These are phyloP conservation scores for Rubia balearica DNA, from an alignment of 305 asterid genomes.

Conservation along the genomic window DNA sequence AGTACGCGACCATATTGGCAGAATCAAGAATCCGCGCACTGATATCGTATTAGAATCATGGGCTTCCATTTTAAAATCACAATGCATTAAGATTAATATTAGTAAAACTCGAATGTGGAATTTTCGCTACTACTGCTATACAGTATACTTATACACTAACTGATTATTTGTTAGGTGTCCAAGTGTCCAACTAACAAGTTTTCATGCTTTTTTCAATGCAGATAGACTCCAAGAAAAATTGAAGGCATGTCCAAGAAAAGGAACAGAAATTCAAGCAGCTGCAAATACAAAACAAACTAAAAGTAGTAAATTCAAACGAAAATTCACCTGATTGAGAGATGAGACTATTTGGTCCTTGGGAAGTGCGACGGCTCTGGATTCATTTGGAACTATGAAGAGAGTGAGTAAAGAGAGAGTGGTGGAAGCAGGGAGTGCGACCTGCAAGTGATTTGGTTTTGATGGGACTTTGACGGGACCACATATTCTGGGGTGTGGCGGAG, in stretches of 20 bases:
- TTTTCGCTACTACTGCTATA: not conserved
- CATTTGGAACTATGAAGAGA: slow-evolving; percentile 46
- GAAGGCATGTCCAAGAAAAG: too few species aligned
- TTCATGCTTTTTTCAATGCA: not conserved
- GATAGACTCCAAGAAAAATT: not conserved
- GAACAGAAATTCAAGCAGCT: not conserved
- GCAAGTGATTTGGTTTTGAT: slow-evolving; percentile 28
- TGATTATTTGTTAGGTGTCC: not conserved
- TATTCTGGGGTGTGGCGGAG: slow-evolving; percentile 24
- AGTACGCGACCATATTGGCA: not conserved
- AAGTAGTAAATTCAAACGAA: not conserved
- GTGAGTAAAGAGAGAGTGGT: slow-evolving; percentile 54
- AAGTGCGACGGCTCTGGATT: slow-evolving; percentile 58
- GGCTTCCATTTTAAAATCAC: not conserved
- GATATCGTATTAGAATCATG: too few species aligned
- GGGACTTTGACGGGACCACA: slow-evolving; percentile 26
- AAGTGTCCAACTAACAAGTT: too few species aligned
- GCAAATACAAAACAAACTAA: not conserved
- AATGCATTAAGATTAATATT: too few species aligned
- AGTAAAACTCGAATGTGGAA: not conserved
- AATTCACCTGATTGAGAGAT: slow-evolving; percentile 70
- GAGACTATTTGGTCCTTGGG: slow-evolving; percentile 82
- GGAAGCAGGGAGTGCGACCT: slow-evolving; percentile 38
- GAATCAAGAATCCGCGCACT: not conserved
- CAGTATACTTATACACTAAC: not conserved